Base-by-base conservation (phyloP, 2,329 filamentous ascomycete genomes). In the Colletotrichum siamense region DNA sequence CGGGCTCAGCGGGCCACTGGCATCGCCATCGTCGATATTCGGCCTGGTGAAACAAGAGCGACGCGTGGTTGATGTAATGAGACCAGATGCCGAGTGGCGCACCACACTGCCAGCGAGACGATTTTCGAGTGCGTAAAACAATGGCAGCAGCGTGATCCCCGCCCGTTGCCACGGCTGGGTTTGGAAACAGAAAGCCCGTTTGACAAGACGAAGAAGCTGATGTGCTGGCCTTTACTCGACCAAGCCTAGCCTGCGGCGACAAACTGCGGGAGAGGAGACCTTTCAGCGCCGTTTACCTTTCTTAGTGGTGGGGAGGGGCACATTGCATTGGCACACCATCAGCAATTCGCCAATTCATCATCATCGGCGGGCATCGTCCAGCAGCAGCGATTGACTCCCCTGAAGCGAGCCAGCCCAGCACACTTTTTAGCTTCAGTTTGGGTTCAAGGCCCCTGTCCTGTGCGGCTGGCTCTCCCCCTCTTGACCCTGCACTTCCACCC, bases 301-400 rank as follows among this genome's bases (percentile, higher is more conserved):
- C 24, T 57, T 8, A 16, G 59, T 9, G 18, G n/a, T 26, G 66
- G 66, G 32, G 22, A 36, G 49, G 59, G 34, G 52, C 73, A 63
- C 39, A 44, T 44, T 44, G 39, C n/a, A 67, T 49, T 44, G 36
- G 36, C 62, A 75, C 63, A 63, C 69, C 73, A 67, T 28, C 62
- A 72, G 52, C 73, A 75, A 63, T 63, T 75, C 73, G 69, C 39
- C 73, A 68, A 73, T 72, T 72, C 62, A 75, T 66, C 72, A 44
- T 75, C 63, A 44, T 44, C 39, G 39, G 39, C 39, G 39, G 52
- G 62, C 69, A 75, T 72, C 39, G 24, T 39, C 34, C 52, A 39
- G 52, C 64, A 57, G 63, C 49, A 44, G 39, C 39, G 18, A 65
- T 66, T 65, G 36, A 30, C 68, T 75, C 69, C 73, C 73, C 73